phyloP scores from a whole-genome alignment of 192 early-diverging fungal species.

The Backusella australiensis region DNA sequence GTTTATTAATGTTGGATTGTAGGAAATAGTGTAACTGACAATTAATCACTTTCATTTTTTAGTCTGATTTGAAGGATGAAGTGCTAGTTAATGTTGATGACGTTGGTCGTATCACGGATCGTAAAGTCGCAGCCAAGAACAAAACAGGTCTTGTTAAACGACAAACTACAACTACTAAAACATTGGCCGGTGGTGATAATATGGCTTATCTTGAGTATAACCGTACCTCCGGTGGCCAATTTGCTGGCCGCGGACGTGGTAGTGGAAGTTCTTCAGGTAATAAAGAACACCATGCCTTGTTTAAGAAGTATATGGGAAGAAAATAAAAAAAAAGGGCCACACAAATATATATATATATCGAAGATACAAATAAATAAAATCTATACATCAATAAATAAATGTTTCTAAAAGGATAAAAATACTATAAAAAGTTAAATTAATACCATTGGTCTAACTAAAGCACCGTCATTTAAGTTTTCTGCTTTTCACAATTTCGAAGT shows the following conservation, averaged over 20 bases:
- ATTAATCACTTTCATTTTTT: slow-evolving; percentile 34
- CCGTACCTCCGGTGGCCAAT: slow-evolving; percentile 33
- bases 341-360: not conserved
- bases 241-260: slow-evolving; percentile 29
- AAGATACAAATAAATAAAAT: not conserved
- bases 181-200: slow-evolving; percentile 83
- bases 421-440: not conserved
- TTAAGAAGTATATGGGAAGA: slow-evolving; percentile 62
- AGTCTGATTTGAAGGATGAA: slow-evolving; percentile 63
- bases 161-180: slow-evolving; percentile 67
- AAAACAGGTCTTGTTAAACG: slow-evolving; percentile 43
- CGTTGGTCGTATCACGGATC: slow-evolving; percentile 43
- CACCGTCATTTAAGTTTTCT: not conserved
- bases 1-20: slow-evolving; percentile 31
- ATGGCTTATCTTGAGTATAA: slow-evolving; percentile 91
- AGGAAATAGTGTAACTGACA: not conserved
- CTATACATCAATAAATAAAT: not conserved
- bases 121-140: slow-evolving; percentile 36
- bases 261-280: slow-evolving; percentile 36
- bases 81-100: slow-evolving; percentile 47
- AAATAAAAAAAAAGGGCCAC: slow-evolving; percentile 27
- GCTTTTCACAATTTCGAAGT: not conserved
- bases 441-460: not conserved
- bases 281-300: slow-evolving; percentile 60
- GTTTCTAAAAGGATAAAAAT: not conserved